Base-by-base conservation (phyloP, 129 eudicot genomes). In the Logfia minima region DNA sequence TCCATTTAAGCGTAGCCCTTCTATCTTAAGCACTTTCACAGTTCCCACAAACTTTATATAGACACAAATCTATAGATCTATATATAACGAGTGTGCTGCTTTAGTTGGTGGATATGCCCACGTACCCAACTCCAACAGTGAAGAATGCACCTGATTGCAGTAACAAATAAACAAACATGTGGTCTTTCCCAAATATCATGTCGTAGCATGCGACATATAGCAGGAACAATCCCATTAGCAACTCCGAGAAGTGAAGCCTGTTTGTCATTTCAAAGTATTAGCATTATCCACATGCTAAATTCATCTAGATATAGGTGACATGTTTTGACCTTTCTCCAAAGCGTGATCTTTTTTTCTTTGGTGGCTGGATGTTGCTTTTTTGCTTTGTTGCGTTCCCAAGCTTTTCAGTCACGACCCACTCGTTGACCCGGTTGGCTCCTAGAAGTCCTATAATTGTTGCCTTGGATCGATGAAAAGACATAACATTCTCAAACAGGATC, bases 371-470 rank as follows among this genome's bases (percentile, higher is more conserved):
- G 45, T 21, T 79, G 85, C 75, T 26, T 62, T 73, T 85, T 32
- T 82, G 87, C 75, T 86, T 84, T 62, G 75, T 68, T 72, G 90
- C 67, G 67, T 88, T 88, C 34, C 97, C 97, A 26, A 89, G 84
- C 70, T 88, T 92, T 81, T 92, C 97, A 5, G 95, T 92, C 77
- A 92, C 97, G 17, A 92, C 89, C 97, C 96, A 92, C 72, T 92
- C 97, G 26, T 92, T 89, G n/a, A 85, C 96, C 73, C 98, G 60
- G 72, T 72, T 86, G 67, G 92, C 93, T 82, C 88, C 98, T 34
- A 92, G 31, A 22, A 92, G 93, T 75, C 98, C 96, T 23, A 92
- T 92, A 4, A 92, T 81, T 52, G 98, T 85, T 71, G 96, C 98
- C 77, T 90, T 92, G 24, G 96, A 77, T 73, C 96, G 89, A 76